These are phyloP conservation scores for Brassica incana DNA, from an alignment of 345 rosid species.

Conservation along the genomic window DNA sequence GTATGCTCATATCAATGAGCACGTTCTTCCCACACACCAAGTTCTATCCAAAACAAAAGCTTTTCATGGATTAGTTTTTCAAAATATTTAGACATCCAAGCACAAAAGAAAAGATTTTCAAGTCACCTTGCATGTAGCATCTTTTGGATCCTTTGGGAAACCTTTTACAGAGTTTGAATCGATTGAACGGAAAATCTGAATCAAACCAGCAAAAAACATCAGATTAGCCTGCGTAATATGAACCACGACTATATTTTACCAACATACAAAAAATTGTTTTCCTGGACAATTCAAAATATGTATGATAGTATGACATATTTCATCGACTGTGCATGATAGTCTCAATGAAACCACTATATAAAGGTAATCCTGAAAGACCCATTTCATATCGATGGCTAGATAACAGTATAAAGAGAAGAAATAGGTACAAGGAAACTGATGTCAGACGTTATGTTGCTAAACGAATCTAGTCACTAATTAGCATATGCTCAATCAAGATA, in stretches of 20 bases:
- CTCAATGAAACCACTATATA: not conserved
- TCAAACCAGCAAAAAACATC: conserved; percentile 22
- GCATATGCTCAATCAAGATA: not conserved
- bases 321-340: not conserved
- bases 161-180: conserved; percentile 87
- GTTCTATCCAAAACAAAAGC: conserved; percentile 54
- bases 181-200: conserved; percentile 88
- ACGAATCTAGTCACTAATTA: not conserved
- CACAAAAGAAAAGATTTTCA: not conserved
- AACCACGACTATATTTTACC: not conserved
- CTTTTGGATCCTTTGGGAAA: conserved; percentile 88
- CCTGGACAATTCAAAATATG: not conserved
- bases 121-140: conserved; percentile 71
- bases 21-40: conserved; percentile 90
- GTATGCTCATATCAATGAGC: conserved; percentile 99
- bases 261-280: not conserved
- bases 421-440: not conserved
- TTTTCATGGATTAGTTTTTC: not conserved
- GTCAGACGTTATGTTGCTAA: not conserved
- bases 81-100: not conserved
- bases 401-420: not conserved
- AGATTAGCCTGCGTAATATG: not conserved
- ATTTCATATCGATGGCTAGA: not conserved
- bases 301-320: not conserved
- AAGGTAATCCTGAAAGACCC: not conserved